Conservation (phyloP, 1,284 basidiomycete species). For the Tilletia walkeri region DNA sequence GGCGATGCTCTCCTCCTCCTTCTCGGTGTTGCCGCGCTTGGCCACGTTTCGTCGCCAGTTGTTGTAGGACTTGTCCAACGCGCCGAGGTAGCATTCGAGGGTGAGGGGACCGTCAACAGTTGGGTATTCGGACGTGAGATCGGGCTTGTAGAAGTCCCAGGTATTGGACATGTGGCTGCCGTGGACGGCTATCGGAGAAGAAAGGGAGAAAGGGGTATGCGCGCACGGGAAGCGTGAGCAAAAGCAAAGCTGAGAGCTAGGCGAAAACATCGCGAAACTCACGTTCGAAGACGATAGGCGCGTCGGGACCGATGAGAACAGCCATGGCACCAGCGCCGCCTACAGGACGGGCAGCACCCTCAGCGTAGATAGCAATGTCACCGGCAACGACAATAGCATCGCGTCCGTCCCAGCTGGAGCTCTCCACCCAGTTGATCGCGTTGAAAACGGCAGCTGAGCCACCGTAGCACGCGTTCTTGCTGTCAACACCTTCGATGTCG, state of each 20-base stretch:
- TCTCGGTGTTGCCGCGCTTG: constrained; percentile 56
- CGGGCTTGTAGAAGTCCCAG: constrained; percentile 62
- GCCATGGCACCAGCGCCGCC: constrained; percentile 95
- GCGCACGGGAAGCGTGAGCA: neutral
- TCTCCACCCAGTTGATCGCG: constrained; percentile 88
- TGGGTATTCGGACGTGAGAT: constrained; percentile 71
- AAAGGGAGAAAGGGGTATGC: neutral
- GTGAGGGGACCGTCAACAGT: constrained; percentile 96
- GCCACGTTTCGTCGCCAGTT: constrained; percentile 81
- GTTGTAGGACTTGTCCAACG: constrained; percentile 85
- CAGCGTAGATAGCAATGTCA: constrained; percentile 97
- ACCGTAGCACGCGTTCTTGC: constrained; percentile 98
- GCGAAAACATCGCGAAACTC: constrained; percentile 57
- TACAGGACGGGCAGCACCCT: constrained; percentile 89
- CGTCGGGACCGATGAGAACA: constrained; percentile 91
- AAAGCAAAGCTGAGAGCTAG: constrained; percentile 6
- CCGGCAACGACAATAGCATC: constrained; percentile 95
- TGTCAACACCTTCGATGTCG: constrained; percentile 98
- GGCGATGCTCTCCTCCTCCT: constrained; percentile 65
- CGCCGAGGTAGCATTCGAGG: constrained; percentile 89
- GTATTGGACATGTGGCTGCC: constrained; percentile 97
- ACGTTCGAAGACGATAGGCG: constrained; percentile 93
- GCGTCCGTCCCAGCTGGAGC: constrained; percentile 94
- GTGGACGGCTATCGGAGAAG: constrained; percentile 71
- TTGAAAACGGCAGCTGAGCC: constrained; percentile 98